Conservation (phyloP, 2,329 filamentous ascomycete species). For the Hymenoscyphus albidus region DNA sequence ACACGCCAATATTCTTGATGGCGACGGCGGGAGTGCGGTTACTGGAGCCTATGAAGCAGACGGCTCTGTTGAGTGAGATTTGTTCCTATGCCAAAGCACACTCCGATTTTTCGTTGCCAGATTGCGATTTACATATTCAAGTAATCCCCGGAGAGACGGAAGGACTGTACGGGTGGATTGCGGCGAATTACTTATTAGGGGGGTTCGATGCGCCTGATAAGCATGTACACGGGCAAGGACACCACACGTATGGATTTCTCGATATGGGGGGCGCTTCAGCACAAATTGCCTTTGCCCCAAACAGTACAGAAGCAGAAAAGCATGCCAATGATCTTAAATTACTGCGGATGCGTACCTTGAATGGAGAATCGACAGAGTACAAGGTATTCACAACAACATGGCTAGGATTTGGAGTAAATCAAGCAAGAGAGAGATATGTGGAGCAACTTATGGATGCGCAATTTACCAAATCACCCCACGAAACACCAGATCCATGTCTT, state of each 20-base stretch:
- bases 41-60: conserved; percentile 69
- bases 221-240: conserved; percentile 78
- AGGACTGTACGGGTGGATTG: conserved; percentile 95
- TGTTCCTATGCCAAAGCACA: conserved; percentile 77
- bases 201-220: conserved; percentile 76
- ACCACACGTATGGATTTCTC: conserved; percentile 94
- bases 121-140: conserved; percentile 85
- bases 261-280: conserved; percentile 98
- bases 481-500: conserved; percentile 87
- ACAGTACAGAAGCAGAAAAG: conserved; percentile 81
- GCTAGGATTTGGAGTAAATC: conserved; percentile 95
- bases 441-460: conserved; percentile 67
- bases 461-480: conserved; percentile 51
- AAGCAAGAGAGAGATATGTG: conserved; percentile 84
- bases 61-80: conserved; percentile 68
- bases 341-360: conserved; percentile 76
- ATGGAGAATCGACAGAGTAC: conserved; percentile 75
- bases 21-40: conserved; percentile 94
- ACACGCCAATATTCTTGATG: conserved; percentile 91
- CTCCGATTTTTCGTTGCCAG: conserved; percentile 80
- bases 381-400: conserved; percentile 93
- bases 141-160: conserved; percentile 95
- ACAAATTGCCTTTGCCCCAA: conserved; percentile 96
- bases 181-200: conserved; percentile 89
- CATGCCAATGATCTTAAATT: conserved; percentile 88